phyloP scores from a whole-genome alignment of 2,329 filamentous ascomycete genomes.

The Hirsutella thompsonii region DNA sequence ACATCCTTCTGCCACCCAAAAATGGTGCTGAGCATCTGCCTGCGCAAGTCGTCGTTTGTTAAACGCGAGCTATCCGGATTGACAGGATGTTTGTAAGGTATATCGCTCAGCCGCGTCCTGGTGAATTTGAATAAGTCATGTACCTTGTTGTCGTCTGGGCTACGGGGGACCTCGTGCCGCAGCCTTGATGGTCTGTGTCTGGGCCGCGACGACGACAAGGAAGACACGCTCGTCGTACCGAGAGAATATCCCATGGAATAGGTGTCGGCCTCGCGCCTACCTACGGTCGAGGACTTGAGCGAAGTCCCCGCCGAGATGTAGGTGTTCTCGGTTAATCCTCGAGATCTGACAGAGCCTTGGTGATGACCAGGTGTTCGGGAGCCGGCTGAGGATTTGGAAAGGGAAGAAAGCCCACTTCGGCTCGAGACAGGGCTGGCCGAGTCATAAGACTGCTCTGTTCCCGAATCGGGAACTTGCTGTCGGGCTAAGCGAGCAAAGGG shows the following conservation, averaged over 20 bases:
- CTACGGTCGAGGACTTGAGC: constrained; percentile 19
- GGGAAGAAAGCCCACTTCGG: constrained; percentile 46
- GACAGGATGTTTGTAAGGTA: constrained; percentile 64
- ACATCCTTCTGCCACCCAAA: constrained; percentile 92
- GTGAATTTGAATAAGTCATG: constrained; percentile 81
- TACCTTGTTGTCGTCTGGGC: constrained; percentile 57
- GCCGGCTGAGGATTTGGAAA: constrained; percentile 40
- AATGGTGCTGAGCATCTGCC: constrained; percentile 84
- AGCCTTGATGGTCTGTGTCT: constrained; percentile 52
- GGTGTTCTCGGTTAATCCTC: constrained; percentile 47
- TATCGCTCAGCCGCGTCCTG: constrained; percentile 65
- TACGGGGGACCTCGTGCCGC: constrained; percentile 67
- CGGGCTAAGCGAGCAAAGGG: constrained; percentile 64
- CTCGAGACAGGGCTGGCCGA: constrained; percentile 55
- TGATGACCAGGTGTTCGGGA: constrained; percentile 39
- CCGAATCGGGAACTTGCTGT: constrained; percentile 49
- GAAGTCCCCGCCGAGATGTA: constrained; percentile 54
- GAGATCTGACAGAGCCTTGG: constrained; percentile 37
- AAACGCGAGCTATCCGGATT: constrained; percentile 43
- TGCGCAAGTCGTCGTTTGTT: constrained; percentile 68
- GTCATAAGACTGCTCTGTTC: constrained; percentile 44
- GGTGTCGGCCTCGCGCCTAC: constrained; percentile 30
- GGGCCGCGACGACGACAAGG: constrained; percentile 34
- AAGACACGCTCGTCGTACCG: constrained; percentile 22
- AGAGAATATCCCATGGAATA: constrained; percentile 36